These are phyloP conservation scores for Elongisporangium senticosum DNA, from an alignment of 352 stramenopile species.

Conservation along the genomic window DNA sequence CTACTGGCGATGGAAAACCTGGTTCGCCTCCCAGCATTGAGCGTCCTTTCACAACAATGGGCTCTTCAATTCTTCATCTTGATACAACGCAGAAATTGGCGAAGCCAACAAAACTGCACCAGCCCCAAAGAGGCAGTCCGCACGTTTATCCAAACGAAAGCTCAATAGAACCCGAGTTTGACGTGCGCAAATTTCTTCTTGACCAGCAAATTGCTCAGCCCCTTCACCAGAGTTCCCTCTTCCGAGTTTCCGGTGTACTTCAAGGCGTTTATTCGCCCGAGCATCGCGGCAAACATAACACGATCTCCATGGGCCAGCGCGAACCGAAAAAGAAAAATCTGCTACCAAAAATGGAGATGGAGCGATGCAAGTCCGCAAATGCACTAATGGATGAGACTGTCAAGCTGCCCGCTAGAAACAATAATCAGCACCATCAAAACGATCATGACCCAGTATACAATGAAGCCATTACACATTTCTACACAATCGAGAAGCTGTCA, in stretches of 20 bases:
- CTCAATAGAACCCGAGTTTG: conserved; percentile 26
- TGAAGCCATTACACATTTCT: conserved; percentile 57
- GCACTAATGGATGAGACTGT: conserved; percentile 4
- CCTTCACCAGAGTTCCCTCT: conserved; percentile 55
- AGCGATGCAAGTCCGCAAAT: conserved; percentile 14
- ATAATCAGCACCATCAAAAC: not conserved
- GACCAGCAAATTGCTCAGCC: conserved; percentile 49
- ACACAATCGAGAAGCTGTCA: conserved; percentile 69
- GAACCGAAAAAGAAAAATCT: conserved; percentile 23
- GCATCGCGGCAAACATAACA: not conserved
- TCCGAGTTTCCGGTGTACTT: conserved; percentile 30
- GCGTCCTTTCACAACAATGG: conserved; percentile 33
- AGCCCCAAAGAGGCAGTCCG: conserved; percentile 3
- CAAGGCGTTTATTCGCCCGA: not conserved
- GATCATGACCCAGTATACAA: conserved; percentile 19
- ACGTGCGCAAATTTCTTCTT: conserved; percentile 59
- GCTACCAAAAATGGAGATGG: conserved; percentile 33
- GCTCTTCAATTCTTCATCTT: conserved; percentile 23
- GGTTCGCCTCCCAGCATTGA: not conserved
- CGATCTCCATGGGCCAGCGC: conserved; percentile 6
- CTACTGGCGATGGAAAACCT: not conserved
- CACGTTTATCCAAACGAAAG: not conserved
- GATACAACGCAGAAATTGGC: conserved; percentile 8
- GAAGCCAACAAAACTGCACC: conserved; percentile 2
- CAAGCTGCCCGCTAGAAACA: not conserved